A percentile compares a stretch with the other conserved stretches of the same genome.
Evolutionary conservation across 2,329 filamentous ascomycete species (phyloP).

Genomic region (Fusarium palustre): DNA sequence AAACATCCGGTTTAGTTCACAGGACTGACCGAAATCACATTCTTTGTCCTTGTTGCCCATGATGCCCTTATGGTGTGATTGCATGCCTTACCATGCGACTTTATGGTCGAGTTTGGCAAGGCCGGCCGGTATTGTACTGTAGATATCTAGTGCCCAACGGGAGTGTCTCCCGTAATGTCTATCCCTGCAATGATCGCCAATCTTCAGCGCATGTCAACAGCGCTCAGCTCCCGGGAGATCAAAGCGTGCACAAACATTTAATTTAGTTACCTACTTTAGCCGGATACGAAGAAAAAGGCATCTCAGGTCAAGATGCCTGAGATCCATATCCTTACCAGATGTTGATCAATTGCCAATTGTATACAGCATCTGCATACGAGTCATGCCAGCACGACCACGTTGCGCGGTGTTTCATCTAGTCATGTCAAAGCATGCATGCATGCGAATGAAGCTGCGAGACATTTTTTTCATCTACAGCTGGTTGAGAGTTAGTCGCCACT

Average conservation of each 20-base stretch:
- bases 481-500: conserved; percentile 8
- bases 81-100: background rate
- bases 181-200: conserved; percentile 2
- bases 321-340: background rate
- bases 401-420: background rate
- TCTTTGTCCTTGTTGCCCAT: background rate
- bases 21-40: background rate
- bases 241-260: background rate
- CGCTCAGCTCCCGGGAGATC: background rate
- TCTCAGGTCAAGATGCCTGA: background rate
- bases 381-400: background rate
- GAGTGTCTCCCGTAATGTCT: background rate
- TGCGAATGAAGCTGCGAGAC: background rate
- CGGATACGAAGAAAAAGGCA: background rate
- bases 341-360: background rate
- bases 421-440: background rate
- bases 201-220: background rate
- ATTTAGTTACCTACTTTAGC: no score
- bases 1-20: background rate
- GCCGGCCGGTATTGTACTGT: background rate
- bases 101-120: background rate
- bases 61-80: no score
- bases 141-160: background rate
- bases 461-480: background rate
- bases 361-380: background rate